Conservation (phyloP, 371 early-diverging fungal genomes). For the Mortierella sp. region DNA sequence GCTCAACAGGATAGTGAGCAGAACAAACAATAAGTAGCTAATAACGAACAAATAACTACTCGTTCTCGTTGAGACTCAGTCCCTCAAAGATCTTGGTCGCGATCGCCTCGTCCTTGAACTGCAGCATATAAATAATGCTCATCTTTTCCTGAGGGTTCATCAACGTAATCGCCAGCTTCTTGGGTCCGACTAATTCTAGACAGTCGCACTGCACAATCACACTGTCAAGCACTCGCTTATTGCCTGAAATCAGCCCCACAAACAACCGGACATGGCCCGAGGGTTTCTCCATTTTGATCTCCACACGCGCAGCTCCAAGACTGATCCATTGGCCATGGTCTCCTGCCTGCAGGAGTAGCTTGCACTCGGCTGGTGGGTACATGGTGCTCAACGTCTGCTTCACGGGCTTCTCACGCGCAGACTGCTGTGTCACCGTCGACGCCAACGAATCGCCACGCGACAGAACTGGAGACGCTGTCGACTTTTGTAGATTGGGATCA, state of each 20-base stretch:
- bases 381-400: slow-evolving; percentile 44
- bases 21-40: background rate
- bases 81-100: slow-evolving; percentile 54
- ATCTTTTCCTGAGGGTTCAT: slow-evolving; percentile 58
- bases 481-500: slow-evolving; percentile 50
- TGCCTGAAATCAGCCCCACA: slow-evolving; percentile 33
- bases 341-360: slow-evolving; percentile 54
- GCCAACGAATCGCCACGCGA: slow-evolving; percentile 52
- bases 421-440: slow-evolving; percentile 32
- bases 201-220: slow-evolving; percentile 57
- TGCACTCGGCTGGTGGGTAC: slow-evolving; percentile 53
- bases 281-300: slow-evolving; percentile 56
- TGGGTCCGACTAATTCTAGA: slow-evolving; percentile 54
- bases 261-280: slow-evolving; percentile 53
- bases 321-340: slow-evolving; percentile 56
- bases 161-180: slow-evolving; percentile 56
- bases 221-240: slow-evolving; percentile 50
- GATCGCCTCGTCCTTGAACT: slow-evolving; percentile 55
- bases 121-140: slow-evolving; percentile 58
- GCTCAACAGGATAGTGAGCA: background rate
- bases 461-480: slow-evolving; percentile 30
- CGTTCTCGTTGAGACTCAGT: slow-evolving; percentile 47
- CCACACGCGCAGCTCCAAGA: slow-evolving; percentile 37
- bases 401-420: slow-evolving; percentile 26
- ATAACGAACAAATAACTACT: slow-evolving; percentile 18